phyloP scores from a whole-genome alignment of 2,329 filamentous ascomycete genomes.

The Alternaria dauci region DNA sequence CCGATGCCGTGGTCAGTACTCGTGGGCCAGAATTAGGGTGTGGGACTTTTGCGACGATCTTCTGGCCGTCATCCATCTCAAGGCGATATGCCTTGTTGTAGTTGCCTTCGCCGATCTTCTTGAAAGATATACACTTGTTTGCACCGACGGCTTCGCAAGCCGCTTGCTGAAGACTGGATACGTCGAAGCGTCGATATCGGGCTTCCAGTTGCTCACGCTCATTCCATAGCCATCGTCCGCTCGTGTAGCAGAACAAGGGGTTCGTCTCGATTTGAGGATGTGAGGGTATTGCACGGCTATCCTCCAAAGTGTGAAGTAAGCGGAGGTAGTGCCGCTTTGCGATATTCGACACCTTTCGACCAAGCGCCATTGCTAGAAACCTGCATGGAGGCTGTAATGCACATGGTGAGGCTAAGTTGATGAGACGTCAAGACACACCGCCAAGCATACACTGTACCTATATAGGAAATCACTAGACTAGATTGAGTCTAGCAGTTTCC shows the following conservation, averaged over 20 bases:
- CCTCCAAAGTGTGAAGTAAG: slow-evolving; percentile 18
- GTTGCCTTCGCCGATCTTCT: slow-evolving; percentile 35
- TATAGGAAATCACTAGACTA: too few species aligned
- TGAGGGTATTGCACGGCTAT: slow-evolving; percentile 11
- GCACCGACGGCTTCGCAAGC: slow-evolving; percentile 26
- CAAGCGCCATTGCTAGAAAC: neutral
- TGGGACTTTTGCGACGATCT: slow-evolving; percentile 38
- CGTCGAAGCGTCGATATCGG: slow-evolving; percentile 29
- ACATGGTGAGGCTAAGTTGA: neutral
- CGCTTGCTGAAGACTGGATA: slow-evolving; percentile 27
- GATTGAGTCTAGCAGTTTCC: too few species aligned
- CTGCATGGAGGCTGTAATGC: neutral
- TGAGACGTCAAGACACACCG: neutral
- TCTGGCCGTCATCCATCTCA: slow-evolving; percentile 28
- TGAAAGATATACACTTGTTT: slow-evolving; percentile 20
- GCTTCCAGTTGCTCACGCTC: slow-evolving; percentile 29
- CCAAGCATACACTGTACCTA: neutral
- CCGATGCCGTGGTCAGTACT: slow-evolving; percentile 32
- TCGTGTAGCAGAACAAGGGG: slow-evolving; percentile 34
- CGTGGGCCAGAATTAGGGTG: slow-evolving; percentile 36
- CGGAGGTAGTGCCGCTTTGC: slow-evolving; percentile 19
- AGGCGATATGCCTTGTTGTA: slow-evolving; percentile 33
- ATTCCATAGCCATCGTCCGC: slow-evolving; percentile 36
- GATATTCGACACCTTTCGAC: slow-evolving; percentile 8
- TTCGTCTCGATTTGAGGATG: slow-evolving; percentile 16